Evolutionary conservation across 1,284 basidiomycete species (phyloP).

Genomic region (Entoloma clypeatum): DNA sequence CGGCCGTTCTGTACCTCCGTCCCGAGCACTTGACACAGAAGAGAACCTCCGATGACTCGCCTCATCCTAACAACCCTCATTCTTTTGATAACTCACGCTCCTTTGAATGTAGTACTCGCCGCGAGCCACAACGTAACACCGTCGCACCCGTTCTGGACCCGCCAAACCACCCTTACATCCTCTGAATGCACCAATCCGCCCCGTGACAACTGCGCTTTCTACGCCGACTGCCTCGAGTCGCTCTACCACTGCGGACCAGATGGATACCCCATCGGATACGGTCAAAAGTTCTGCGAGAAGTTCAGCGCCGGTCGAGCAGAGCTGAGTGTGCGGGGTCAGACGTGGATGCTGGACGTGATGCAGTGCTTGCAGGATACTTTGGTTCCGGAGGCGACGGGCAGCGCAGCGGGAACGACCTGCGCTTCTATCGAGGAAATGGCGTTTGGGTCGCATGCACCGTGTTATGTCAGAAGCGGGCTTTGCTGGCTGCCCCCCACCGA

Average conservation of each 20-base stretch:
- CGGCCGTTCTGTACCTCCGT: too few relatives aligned
- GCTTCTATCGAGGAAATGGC: slow-evolving; percentile 31
- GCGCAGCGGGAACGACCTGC: slow-evolving; percentile 28
- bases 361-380: slow-evolving; percentile 40
- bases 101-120: slow-evolving; percentile 1
- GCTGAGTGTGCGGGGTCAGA: slow-evolving; percentile 32
- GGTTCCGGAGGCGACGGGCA: slow-evolving; percentile 32
- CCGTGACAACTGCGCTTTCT: slow-evolving; percentile 39
- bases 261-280: slow-evolving; percentile 42
- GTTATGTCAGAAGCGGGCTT: slow-evolving; percentile 37
- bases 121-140: background rate
- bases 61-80: too few relatives aligned
- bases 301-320: slow-evolving; percentile 28
- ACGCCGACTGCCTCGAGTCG: slow-evolving; percentile 40
- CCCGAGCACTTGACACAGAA: too few relatives aligned
- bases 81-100: background rate
- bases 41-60: too few relatives aligned
- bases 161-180: slow-evolving; percentile 1
- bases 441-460: slow-evolving; percentile 38
- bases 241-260: slow-evolving; percentile 39
- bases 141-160: background rate
- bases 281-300: slow-evolving; percentile 36
- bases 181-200: slow-evolving; percentile 33
- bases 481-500: slow-evolving; percentile 33
- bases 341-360: slow-evolving; percentile 45